phyloP scores from a whole-genome alignment of 192 early-diverging fungal genomes.

The Backusella psychrophila region DNA sequence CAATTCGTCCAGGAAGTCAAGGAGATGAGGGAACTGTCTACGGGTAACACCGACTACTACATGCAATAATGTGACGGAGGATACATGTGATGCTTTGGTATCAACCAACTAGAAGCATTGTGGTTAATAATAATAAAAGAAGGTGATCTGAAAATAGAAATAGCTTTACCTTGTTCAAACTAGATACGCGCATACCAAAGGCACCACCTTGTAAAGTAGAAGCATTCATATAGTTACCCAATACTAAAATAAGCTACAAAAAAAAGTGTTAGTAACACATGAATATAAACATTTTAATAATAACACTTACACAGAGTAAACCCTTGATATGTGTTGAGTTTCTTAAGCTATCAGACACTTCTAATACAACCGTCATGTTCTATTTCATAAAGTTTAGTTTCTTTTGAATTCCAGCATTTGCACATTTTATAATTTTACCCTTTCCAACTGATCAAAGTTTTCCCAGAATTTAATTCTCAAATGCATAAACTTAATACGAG shows the following conservation, averaged over 20 bases:
- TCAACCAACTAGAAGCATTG: constrained; percentile 57
- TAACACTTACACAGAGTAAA: constrained; percentile 52
- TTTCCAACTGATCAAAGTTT: constrained; percentile 55
- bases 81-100: constrained; percentile 69
- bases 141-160: background rate
- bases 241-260: constrained; percentile 57
- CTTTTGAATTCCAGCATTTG: background rate
- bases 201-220: constrained; percentile 74
- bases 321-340: constrained; percentile 67
- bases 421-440: constrained; percentile 34
- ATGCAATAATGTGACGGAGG: constrained; percentile 69
- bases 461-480: constrained; percentile 68
- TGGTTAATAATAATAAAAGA: background rate
- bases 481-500: constrained; percentile 62
- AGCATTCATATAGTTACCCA: constrained; percentile 88
- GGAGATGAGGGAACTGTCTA: constrained; percentile 55
- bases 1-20: constrained; percentile 66
- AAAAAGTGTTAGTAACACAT: background rate
- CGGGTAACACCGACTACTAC: constrained; percentile 65
- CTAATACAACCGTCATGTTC: constrained; percentile 56
- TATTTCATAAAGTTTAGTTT: constrained; percentile 7
- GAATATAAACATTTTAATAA: background rate
- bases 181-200: constrained; percentile 77
- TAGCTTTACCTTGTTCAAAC: constrained; percentile 63
- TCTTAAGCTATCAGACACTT: constrained; percentile 59